Percentiles rank a stretch among this genome's conserved stretches.
These are phyloP conservation scores for Leccinum solheimii DNA, from an alignment of 1,284 basidiomycete species.

Conservation along the genomic window DNA sequence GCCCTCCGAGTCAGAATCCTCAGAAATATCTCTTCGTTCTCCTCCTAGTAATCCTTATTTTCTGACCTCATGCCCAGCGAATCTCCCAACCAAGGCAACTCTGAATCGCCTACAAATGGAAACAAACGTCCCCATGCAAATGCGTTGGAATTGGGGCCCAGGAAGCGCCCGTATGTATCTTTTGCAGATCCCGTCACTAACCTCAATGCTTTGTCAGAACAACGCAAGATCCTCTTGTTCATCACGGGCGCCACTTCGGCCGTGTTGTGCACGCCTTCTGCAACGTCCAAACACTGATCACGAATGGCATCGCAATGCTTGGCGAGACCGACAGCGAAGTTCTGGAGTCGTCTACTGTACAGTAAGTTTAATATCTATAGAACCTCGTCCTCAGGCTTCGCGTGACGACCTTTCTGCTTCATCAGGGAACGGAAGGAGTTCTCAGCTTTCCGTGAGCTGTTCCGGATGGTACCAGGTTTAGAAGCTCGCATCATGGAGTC, in stretches of 20 bases:
- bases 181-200: background rate
- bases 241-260: background rate
- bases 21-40: background rate
- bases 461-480: background rate
- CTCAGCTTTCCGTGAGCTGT: background rate
- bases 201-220: background rate
- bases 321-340: background rate
- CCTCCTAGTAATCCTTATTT: background rate
- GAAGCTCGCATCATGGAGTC: background rate
- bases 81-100: background rate
- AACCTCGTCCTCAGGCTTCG: background rate
- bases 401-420: background rate
- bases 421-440: background rate
- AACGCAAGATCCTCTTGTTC: background rate
- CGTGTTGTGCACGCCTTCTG: background rate
- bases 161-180: background rate
- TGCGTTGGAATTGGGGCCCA: background rate
- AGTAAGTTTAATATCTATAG: background rate
- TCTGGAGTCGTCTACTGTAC: background rate
- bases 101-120: background rate
- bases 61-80: background rate
- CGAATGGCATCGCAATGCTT: background rate
- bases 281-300: background rate
- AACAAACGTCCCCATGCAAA: background rate
- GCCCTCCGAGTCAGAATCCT: no score